Percentiles rank a stretch among this genome's conserved stretches.
Conservation (phyloP, 2,329 filamentous ascomycete genomes). For the Pseudogymnoascus sp. region DNA sequence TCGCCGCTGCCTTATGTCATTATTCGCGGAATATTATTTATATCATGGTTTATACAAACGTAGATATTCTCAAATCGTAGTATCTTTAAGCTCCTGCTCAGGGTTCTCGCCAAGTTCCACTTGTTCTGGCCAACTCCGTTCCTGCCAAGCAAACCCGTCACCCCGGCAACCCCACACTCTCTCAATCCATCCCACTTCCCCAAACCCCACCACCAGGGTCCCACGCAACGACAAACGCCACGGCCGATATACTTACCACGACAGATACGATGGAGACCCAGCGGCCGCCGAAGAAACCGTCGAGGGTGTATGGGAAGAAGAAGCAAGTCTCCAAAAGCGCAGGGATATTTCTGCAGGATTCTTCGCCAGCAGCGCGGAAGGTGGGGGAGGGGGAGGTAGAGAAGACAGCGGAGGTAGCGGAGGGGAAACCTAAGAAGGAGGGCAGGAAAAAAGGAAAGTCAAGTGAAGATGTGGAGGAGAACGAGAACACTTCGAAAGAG, state of each 20-base stretch:
- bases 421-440: background rate
- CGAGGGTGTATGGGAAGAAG: conserved; percentile 10
- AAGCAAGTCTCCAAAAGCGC: background rate
- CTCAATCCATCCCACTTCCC: background rate
- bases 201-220: background rate
- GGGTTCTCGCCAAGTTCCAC: background rate
- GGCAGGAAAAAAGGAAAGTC: background rate
- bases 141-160: background rate
- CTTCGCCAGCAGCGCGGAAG: background rate
- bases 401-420: background rate
- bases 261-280: conserved; percentile 1
- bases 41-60: background rate
- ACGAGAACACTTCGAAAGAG: background rate
- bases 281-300: background rate
- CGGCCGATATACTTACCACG: background rate
- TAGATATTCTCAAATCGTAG: background rate
- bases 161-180: background rate
- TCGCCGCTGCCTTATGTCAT: background rate
- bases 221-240: background rate
- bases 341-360: background rate
- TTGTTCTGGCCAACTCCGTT: too few relatives aligned
- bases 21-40: background rate
- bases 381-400: background rate
- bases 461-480: background rate
- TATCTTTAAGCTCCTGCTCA: background rate